Evolutionary conservation across 495 filamentous ascomycete genomes (phyloP), one percentile per base, ranked within the genome.

Genomic region (Halenospora varia): DNA sequence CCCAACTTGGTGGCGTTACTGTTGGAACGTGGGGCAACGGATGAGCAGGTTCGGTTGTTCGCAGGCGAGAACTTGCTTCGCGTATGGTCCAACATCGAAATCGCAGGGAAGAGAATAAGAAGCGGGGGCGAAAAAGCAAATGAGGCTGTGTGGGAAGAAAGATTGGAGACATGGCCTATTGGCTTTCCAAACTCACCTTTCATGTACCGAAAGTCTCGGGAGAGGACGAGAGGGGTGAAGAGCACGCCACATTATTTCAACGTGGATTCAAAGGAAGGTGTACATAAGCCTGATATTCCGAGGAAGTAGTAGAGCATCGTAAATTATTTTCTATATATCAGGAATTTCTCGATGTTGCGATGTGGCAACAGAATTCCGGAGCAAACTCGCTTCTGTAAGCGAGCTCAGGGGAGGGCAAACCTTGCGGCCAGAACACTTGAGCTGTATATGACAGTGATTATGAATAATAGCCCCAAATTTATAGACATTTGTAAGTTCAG

Each of bases 1-100:
- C 86, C 86, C 0, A 71, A 78, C 53, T 65, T 90, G 35, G 76
- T 90, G 11, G 55, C 42, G 1, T 4, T 19, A 10, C 18, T 82
- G 20, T 65, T 85, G 56, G 62, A 66, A 20, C 75, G 79, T 9
- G 82, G 81, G 6, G 68, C 78, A 8, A 78, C 73, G 15, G 79
- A 84, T 47, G 64, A 70, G 25, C 76, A 84, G 60, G 75, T 76
- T 8, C 68, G 62, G 2, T 72, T 79, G 35, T 71, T 85, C 3
- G 77, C 71, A 8, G 82, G 82, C 6, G 74, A 75, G 0, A 85
- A 85, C 59, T 53, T 84, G 10, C 65, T 85, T 18, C 69, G 79
- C 25, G 79, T 83, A 18, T 81, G 78, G 79, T 40, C 35, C 35
- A 40, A 40, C 15, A 40, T 40, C 15, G 35, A 40, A 40, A 8